Base-by-base conservation (phyloP, 768 basidiomycete species). In the Sistotremastrum suecicum region DNA sequence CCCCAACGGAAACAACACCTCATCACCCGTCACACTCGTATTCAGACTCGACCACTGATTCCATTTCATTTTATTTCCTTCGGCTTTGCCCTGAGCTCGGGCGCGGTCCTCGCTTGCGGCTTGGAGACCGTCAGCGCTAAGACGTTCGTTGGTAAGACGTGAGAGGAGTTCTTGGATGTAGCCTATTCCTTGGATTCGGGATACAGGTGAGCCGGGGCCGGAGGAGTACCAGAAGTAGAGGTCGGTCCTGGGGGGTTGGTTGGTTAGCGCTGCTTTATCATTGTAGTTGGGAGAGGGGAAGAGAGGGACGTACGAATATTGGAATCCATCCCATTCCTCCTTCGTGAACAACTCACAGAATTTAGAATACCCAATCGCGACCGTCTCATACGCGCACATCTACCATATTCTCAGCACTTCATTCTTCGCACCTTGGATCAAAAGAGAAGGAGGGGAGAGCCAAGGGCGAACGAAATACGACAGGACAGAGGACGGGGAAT, bases 281-380 rank as follows among this genome's bases (percentile, higher is more conserved):
- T n/a, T n/a, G n/a, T n/a, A n/a, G n/a, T n/a, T n/a, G n/a, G n/a
- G n/a, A n/a, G n/a, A n/a, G n/a, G n/a, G n/a, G n/a, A n/a, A n/a
- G n/a, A n/a, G n/a, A n/a, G n/a, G n/a, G 20, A 62, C 62, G 31
- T 44, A 50, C 30, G 61, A 57, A 51, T 75, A 72, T 44, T 70
- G 65, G 48, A 65, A 74, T 1, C 68, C 66, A 50, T 65, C 63
- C 72, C 72, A 75, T 52, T 75, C 73, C 37, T 68, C 62, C 48
- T 69, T 58, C 3, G 72, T 72, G 59, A 75, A 74, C 7, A 75
- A 55, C 6, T 59, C 58, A 50, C 72, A 75, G 60, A 73, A 75
- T 11, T 57, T 52, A 7, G 70, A 71, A 52, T 65, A 71, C 0
- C 70, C 70, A n/a, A 73, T 61, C 2, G 70, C 65, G 32, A 73